Base-by-base conservation (phyloP, 208 protist species). In the Leishmania aethiopica region DNA sequence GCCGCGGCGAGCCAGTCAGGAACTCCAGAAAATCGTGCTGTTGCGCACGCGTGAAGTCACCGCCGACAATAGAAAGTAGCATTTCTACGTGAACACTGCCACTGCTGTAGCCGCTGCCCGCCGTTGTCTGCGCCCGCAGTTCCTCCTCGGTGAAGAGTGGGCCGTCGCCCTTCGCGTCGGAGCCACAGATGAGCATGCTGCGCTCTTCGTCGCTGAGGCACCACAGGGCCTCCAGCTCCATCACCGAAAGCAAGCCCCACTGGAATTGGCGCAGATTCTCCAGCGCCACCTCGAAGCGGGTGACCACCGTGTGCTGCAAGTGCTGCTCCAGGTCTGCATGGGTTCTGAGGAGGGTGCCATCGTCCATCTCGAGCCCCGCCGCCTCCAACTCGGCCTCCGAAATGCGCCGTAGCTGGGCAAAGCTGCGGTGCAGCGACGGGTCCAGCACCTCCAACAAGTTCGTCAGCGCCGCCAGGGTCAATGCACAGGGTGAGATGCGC, bases 11-110 rank as follows among this genome's bases (percentile, higher is more conserved):
- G 0, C 97, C 97, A 2, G 97, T 98, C n/a, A 97, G 78, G 77
- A 98, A 99, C 82, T 97, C 92, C 49, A 99, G 35, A 78, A 99
- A 99, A 69, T 89, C 74, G 35, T 78, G 71, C 84, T 99, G 95
- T 81, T 97, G 80, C 60, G 78, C 47, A 0, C 91, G 90, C 0
- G 76, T 88, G 51, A 97, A 93, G 47, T 96, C 91, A 15, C 80
- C 70, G 57, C 92, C 92, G 7, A 98, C 88, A 32, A 97, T 90
- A 53, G 83, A 81, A 32, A 95, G 73, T 42, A 98, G 87, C 91
- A 92, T 91, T 11, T 89, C 81, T 2, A 97, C 93, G 69, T 94
- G 88, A 17, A 67, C 75, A 47, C 88, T 91, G 55, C 86, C 94
- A 17, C 88, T 78, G 8, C 88, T 82, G 86, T 98, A 98, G 67